Evolutionary conservation across 2,329 filamentous ascomycete species (phyloP), one percentile per base, ranked within the genome.

Genomic region (Aspergillus costaricaensis): DNA sequence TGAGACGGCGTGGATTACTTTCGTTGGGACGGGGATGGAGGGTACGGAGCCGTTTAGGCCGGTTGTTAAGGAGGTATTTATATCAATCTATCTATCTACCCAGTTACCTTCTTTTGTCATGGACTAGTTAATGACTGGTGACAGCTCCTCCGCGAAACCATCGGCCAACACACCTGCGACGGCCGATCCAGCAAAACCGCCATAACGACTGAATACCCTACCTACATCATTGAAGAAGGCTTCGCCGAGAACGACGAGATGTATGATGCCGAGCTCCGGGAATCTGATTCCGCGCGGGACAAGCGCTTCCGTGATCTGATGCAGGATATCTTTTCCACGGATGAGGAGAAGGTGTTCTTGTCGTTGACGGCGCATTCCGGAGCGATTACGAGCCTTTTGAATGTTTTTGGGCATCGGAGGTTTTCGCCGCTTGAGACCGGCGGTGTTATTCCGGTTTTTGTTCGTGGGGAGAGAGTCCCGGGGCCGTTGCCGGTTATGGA

Each of bases 101-200:
- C 17, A 6, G 21, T 21, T 21, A 4, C n/a, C 15, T 27, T 36
- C 14, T 30, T 49, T 10, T n/a, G 15, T 30, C 25, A n/a, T 9
- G 25, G 25, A 27, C 25, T 27, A 2, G 1, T 41, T 19, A 43
- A 47, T 27, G 5, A 55, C 21, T 27, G 25, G 21, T 21, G 21
- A 23, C 53, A 79, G 77, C 73, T 83, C 39, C 76, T 88, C 41
- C 78, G 86, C 12, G 86, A 88, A 73, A 82, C 82, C 0, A 80
- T 87, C 56, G 85, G 84, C 17, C 79, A 84, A 27, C 86, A 88
- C 70, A 88, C 86, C 0, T 88, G 86, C 69, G 85, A 88, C 71
- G 79, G 81, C 14, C 80, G 86, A 9, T 83, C 81, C 41, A 76
- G 72, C 61, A 79, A 77, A 60, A 75, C 81, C 0, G 77, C 73